A percentile compares a stretch with the other conserved stretches of the same genome.
Conservation (phyloP, 2,329 filamentous ascomycete species). For the Neoarthrinium moseri region DNA sequence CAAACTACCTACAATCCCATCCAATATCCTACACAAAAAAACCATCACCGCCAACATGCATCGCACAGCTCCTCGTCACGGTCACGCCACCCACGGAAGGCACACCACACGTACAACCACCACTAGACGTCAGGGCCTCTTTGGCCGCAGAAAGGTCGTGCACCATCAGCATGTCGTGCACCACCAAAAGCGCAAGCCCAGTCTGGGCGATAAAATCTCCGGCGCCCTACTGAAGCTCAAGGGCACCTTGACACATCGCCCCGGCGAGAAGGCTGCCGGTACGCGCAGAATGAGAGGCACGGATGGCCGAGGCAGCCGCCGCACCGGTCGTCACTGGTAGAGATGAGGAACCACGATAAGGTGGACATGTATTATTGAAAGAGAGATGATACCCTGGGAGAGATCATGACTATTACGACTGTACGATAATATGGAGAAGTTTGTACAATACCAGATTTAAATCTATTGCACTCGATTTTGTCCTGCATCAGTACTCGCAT, state of each 20-base stretch:
- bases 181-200: conserved; percentile 67
- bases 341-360: neutral
- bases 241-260: conserved; percentile 65
- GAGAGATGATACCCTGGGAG: neutral
- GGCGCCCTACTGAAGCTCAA: conserved; percentile 74
- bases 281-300: conserved; percentile 73
- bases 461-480: too few relatives aligned
- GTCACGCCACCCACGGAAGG: neutral
- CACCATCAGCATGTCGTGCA: conserved; percentile 54
- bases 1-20: conserved; percentile 8
- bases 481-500: too few relatives aligned
- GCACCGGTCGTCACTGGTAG: conserved; percentile 13
- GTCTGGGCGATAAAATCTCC: conserved; percentile 73
- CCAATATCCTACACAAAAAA: conserved; percentile 6
- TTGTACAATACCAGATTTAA: too few relatives aligned
- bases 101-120: conserved; percentile 39
- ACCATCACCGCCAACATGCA: conserved; percentile 28
- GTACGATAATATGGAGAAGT: neutral
- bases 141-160: conserved; percentile 38
- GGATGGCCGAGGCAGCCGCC: conserved; percentile 61
- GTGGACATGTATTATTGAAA: neutral
- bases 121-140: conserved; percentile 38
- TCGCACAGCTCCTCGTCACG: conserved; percentile 26
- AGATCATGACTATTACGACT: neutral
- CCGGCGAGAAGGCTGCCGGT: conserved; percentile 74